A percentile compares a stretch with the other conserved stretches of the same genome.
phyloP scores from a whole-genome alignment of 1,139 yeast genomes.

The Eremothecium cymbalariae region DNA sequence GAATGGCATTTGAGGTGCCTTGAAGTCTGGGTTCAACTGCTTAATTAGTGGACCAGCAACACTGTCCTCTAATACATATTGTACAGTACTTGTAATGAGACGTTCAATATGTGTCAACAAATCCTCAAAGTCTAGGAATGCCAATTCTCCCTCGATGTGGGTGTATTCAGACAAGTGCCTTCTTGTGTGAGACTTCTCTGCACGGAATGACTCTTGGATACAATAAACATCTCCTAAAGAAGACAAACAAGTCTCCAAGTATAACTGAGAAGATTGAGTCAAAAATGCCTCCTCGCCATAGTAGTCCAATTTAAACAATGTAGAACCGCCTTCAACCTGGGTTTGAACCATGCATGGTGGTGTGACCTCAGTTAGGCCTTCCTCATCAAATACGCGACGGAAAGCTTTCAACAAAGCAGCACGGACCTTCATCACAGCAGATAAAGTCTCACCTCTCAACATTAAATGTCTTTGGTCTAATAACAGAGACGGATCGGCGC shows the following conservation, averaged over 20 bases:
- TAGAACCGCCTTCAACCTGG: conserved; percentile 98
- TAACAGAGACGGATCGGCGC: conserved; percentile 85
- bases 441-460: conserved; percentile 88
- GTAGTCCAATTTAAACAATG: conserved; percentile 85
- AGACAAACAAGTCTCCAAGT: conserved; percentile 93
- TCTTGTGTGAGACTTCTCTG: conserved; percentile 97
- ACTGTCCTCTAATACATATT: conserved; percentile 80
- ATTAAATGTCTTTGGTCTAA: conserved; percentile 93
- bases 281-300: conserved; percentile 95
- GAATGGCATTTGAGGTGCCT: conserved; percentile 78
- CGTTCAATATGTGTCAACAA: conserved; percentile 78
- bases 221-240: conserved; percentile 95
- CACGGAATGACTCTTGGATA: conserved; percentile 98
- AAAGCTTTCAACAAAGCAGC: conserved; percentile 66
- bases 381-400: conserved; percentile 70
- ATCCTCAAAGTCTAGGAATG: conserved; percentile 80
- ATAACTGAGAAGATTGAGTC: conserved; percentile 95
- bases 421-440: conserved; percentile 94
- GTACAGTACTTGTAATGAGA: conserved; percentile 58
- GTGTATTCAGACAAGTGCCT: conserved; percentile 97
- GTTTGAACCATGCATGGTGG: conserved; percentile 99
- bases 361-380: conserved; percentile 79
- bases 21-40: conserved; percentile 87
- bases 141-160: conserved; percentile 91
- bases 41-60: conserved; percentile 81